These are phyloP conservation scores for Emmonsiellopsis sp. DNA, from an alignment of 2,329 filamentous ascomycete genomes.

Conservation along the genomic window DNA sequence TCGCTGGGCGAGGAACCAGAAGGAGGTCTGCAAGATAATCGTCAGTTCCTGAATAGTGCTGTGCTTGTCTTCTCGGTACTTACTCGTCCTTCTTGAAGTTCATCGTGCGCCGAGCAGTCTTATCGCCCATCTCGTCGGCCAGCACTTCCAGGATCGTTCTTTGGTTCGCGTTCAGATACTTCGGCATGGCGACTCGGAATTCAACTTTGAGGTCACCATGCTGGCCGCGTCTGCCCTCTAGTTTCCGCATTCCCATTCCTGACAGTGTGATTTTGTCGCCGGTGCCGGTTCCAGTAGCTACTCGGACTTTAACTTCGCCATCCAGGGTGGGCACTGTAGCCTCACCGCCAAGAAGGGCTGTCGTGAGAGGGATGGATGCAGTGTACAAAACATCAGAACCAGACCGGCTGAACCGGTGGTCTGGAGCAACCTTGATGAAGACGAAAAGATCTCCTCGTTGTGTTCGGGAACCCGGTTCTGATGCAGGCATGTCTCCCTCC, in stretches of 20 bases:
- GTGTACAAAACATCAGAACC: constrained; percentile 92
- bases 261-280: constrained; percentile 83
- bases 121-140: constrained; percentile 91
- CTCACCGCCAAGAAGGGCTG: constrained; percentile 84
- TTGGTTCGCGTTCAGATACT: constrained; percentile 85
- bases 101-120: constrained; percentile 87
- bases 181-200: constrained; percentile 92
- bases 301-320: constrained; percentile 80
- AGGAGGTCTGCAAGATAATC: not conserved
- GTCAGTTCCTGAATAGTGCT: not conserved
- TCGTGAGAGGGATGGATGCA: constrained; percentile 82
- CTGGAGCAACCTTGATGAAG: constrained; percentile 77
- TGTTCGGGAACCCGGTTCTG: constrained; percentile 54
- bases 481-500: constrained; percentile 74
- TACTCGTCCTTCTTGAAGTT: constrained; percentile 56
- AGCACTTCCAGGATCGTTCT: constrained; percentile 90
- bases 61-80: constrained; percentile 20
- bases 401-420: constrained; percentile 77
- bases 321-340: constrained; percentile 84
- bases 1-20: constrained; percentile 3
- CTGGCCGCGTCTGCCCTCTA: constrained; percentile 55
- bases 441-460: constrained; percentile 84
- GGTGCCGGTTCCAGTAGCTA: constrained; percentile 82
- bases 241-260: constrained; percentile 89
- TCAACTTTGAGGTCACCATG: constrained; percentile 81